Evolutionary conservation across 805 yeast genomes (phyloP).

Genomic region (Grigorovia humatica): DNA sequence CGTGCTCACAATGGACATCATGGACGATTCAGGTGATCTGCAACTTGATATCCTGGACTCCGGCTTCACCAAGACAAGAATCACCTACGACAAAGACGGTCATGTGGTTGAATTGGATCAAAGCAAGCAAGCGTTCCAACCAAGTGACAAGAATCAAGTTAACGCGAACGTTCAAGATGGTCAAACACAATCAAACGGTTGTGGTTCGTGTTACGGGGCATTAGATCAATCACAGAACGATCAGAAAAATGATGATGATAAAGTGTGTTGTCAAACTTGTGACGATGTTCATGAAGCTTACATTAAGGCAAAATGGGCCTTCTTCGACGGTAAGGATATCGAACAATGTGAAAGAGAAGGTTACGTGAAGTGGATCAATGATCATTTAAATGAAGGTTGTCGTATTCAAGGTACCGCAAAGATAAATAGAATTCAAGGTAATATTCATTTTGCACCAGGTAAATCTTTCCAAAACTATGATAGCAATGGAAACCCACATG

Average conservation of each 20-base stretch:
- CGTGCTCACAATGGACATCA: constrained; percentile 65
- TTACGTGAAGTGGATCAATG: constrained; percentile 53
- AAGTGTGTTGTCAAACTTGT: constrained; percentile 77
- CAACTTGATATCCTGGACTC: constrained; percentile 61
- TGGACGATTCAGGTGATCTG: constrained; percentile 82
- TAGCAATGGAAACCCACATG: constrained; percentile 34
- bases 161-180: neutral
- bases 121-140: constrained; percentile 19
- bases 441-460: constrained; percentile 95
- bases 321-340: constrained; percentile 76
- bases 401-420: constrained; percentile 68
- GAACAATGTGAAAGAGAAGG: constrained; percentile 89
- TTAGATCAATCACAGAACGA: constrained; percentile 44
- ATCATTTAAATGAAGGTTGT: constrained; percentile 74
- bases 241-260: constrained; percentile 29
- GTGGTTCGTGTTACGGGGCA: constrained; percentile 92
- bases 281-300: constrained; percentile 73
- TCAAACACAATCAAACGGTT: constrained; percentile 18
- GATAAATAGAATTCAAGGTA: constrained; percentile 81
- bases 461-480: constrained; percentile 43
- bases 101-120: constrained; percentile 37
- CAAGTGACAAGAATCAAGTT: neutral
- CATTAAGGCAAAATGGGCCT: constrained; percentile 71
- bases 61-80: constrained; percentile 62
- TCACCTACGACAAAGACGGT: constrained; percentile 19